Percentiles rank a stretch among this genome's conserved stretches.
Evolutionary conservation across 768 basidiomycete species (phyloP).

Genomic region (Thelephora ganbajun): DNA sequence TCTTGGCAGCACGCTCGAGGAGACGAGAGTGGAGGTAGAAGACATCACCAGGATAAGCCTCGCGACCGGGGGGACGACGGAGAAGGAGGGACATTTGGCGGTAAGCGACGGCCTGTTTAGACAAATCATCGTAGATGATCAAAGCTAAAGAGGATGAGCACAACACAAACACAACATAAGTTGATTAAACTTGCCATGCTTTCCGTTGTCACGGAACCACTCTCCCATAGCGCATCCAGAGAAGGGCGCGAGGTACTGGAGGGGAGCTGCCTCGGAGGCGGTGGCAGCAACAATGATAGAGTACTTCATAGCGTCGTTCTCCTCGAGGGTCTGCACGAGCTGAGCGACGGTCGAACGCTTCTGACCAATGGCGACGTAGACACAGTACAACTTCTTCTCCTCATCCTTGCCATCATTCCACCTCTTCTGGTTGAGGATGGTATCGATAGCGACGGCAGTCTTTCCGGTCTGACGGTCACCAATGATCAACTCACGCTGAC

Average conservation of each 20-base stretch:
- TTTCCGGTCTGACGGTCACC: constrained; percentile 99
- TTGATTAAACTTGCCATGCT: constrained; percentile 60
- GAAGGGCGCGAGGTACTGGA: constrained; percentile 99
- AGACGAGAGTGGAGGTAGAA: constrained; percentile 99
- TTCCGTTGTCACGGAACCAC: constrained; percentile 99
- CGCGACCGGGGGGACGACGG: constrained; percentile 99
- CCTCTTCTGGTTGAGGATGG: constrained; percentile 99
- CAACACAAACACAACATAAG: background rate
- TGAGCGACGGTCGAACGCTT: constrained; percentile 99
- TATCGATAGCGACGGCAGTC: constrained; percentile 98
- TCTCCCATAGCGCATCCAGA: constrained; percentile 99
- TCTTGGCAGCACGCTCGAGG: constrained; percentile 99
- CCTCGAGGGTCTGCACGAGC: constrained; percentile 98
- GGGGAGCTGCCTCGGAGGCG: constrained; percentile 96
- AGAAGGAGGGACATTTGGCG: constrained; percentile 99
- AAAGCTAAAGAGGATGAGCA: constrained; percentile 37
- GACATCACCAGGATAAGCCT: constrained; percentile 99
- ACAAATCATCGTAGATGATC: constrained; percentile 99
- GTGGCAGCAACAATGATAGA: constrained; percentile 98
- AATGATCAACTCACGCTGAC: constrained; percentile 99
- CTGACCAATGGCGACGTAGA: constrained; percentile 98
- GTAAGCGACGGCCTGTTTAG: constrained; percentile 99
- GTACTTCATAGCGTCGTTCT: constrained; percentile 99
- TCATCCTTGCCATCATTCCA: constrained; percentile 99
- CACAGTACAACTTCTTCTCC: constrained; percentile 97